Base-by-base conservation (phyloP, 345 rosid species). In the Noccaea caerulescens region DNA sequence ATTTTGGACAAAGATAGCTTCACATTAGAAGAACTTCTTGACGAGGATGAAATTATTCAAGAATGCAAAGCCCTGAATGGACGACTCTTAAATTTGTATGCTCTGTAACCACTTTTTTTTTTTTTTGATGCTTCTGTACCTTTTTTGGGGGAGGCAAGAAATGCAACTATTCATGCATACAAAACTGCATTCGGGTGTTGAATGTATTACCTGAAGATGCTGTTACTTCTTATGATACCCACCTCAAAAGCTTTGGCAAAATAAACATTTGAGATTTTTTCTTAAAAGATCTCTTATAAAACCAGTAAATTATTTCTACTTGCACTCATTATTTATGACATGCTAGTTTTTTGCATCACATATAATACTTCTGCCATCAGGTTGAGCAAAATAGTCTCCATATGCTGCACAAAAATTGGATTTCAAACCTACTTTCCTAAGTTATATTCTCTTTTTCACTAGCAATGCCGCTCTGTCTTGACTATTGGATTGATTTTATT, bases 41-140 rank as follows among this genome's bases (percentile, higher is more conserved):
- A 90, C 16, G 98, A 93, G 84, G 98, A 90, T 81, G 98, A 93
- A 76, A 84, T 93, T 36, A 93, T 93, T 80, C 98, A 93, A 81
- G 98, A 93, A 79, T 93, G 98, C 95, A 93, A 93, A 81, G 87
- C 93, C 38, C 79, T 90, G 20, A 90, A 93, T 42, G 87, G 88
- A 25, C 93, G 96, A 49, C 97, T 93, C 70, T 84, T 93, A 61
- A 90, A 86, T 76, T 93, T 87, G 98, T 93, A 89, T 73, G 79
- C 13, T 60, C 73, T 25, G 50, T 43, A 27, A 45, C 72, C 72
- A 23, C 56, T 6, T 46, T 57, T 14, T 73, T 63, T 30, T 7
- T 49, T 73, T 27, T 43, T 66, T 18, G 36, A 52, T 68, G 63
- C 69, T 75, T 59, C 56, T 8, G 57, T 52, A 9, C 58, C 18